phyloP scores from a whole-genome alignment of 176 grass and related monocot genomes.

The Triticum turgidum region DNA sequence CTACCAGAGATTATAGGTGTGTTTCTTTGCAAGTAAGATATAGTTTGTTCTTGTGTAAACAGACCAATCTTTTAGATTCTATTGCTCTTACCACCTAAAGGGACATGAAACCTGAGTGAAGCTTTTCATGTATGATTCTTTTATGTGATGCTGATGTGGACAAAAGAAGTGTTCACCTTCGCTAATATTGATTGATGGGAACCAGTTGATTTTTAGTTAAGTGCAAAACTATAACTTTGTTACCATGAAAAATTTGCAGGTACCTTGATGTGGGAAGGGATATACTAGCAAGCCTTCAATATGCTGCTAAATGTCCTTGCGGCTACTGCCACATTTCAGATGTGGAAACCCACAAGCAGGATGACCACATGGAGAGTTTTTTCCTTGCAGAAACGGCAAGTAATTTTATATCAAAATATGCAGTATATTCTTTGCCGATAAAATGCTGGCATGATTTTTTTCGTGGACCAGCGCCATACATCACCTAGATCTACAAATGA shows the following conservation, averaged over 20 bases:
- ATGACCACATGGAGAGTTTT: conserved; percentile 99
- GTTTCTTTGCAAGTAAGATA: conserved; percentile 46
- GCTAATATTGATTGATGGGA: conserved; percentile 14
- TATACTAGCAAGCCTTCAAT: conserved; percentile 89
- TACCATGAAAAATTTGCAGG: conserved; percentile 38
- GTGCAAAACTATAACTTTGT: neutral
- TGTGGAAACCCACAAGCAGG: conserved; percentile 89
- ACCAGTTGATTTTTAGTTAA: neutral
- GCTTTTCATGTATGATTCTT: neutral
- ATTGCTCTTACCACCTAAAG: conserved; percentile 1
- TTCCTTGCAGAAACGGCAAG: conserved; percentile 94
- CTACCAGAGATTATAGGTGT: conserved; percentile 96
- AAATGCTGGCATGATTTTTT: neutral
- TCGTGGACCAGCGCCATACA: neutral
- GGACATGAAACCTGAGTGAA: neutral
- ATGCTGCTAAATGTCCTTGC: conserved; percentile 87
- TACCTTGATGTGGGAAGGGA: conserved; percentile 91
- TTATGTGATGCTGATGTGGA: neutral
- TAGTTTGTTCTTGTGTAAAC: conserved; percentile 4
- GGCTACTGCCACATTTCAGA: conserved; percentile 98
- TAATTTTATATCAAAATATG: neutral
- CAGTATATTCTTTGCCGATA: conserved; percentile 14
- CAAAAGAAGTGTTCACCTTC: neutral
- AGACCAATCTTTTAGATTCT: neutral
- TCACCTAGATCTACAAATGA: neutral